phyloP scores from a whole-genome alignment of 2,329 filamentous ascomycete species.

The Microdochium trichocladiopsis region DNA sequence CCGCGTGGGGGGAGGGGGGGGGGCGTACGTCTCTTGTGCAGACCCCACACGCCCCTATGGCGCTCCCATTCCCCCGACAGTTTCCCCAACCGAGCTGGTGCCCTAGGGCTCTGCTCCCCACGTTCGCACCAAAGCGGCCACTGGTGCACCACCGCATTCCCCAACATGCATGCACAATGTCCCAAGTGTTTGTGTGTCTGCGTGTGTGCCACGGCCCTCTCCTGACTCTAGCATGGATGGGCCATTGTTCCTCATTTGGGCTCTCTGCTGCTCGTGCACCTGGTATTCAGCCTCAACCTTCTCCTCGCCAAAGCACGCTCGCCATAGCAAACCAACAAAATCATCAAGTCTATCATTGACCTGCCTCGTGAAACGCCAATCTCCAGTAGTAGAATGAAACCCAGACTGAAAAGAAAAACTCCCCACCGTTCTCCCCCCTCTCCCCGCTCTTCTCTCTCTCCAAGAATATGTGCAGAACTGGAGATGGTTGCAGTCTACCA shows the following conservation, averaged over 20 bases:
- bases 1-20: neutral
- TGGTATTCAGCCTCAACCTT: neutral
- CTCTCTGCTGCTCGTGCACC: neutral
- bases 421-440: neutral
- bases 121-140: neutral
- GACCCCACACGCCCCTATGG: neutral
- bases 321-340: neutral
- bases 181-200: too few relatives aligned
- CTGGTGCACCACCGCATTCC: neutral
- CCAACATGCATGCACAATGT: too few relatives aligned
- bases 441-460: neutral
- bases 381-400: neutral
- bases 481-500: neutral
- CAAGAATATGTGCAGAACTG: neutral
- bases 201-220: too few relatives aligned
- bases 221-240: too few relatives aligned
- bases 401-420: neutral
- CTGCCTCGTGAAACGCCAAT: neutral
- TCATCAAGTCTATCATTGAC: neutral
- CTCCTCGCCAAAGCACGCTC: neutral
- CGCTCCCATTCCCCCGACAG: neutral
- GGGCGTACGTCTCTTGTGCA: neutral
- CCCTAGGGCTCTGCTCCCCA: neutral
- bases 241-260: too few relatives aligned
- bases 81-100: neutral